phyloP scores from a whole-genome alignment of 139 green algal genomes.

The Chlamydomonas sp. region DNA sequence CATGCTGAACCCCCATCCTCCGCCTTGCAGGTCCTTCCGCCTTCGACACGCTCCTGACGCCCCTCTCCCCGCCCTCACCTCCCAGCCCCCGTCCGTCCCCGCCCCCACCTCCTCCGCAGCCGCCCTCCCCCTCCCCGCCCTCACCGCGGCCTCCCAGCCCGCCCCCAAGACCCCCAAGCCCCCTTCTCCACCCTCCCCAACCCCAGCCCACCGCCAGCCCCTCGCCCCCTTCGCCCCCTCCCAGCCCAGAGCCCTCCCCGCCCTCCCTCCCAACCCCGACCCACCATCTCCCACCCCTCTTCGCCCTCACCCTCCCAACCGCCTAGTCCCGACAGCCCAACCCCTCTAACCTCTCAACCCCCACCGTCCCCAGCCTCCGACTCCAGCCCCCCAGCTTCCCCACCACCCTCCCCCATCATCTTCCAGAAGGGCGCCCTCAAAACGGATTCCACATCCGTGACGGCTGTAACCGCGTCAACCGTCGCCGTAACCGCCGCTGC shows the following conservation, averaged over 20 bases:
- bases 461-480: conserved; percentile 2
- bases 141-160: not conserved
- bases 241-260: not conserved
- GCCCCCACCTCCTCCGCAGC: not conserved
- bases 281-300: not conserved
- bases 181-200: not conserved
- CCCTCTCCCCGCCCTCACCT: not conserved
- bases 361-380: too few species aligned
- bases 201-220: not conserved
- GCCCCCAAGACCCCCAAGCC: not conserved
- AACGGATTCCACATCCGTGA: not conserved
- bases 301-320: not conserved
- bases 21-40: not conserved
- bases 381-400: not conserved
- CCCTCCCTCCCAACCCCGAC: too few species aligned
- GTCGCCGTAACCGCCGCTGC: conserved; percentile 20
- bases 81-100: too few species aligned
- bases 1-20: too few species aligned
- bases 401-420: not conserved
- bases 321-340: not conserved
- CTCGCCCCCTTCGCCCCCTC: not conserved
- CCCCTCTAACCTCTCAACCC: too few species aligned
- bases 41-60: not conserved
- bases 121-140: not conserved
- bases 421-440: not conserved